Conservation (phyloP, 2,329 filamentous ascomycete genomes). For the Xylaria polymorpha region DNA sequence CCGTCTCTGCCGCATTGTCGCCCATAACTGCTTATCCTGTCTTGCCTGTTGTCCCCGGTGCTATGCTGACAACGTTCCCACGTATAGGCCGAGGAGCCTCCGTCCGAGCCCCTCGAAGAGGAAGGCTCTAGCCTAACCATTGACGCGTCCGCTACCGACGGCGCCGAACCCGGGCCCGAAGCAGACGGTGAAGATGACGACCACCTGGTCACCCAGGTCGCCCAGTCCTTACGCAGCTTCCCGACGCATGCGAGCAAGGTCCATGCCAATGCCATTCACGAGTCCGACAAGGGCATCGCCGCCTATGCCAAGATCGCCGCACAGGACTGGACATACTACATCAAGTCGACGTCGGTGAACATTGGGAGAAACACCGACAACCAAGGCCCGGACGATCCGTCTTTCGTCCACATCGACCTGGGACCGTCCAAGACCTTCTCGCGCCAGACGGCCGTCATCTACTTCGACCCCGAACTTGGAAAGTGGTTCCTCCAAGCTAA, state of each 20-base stretch:
- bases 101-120: constrained; percentile 59
- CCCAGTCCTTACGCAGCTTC: constrained; percentile 61
- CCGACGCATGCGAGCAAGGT: constrained; percentile 70
- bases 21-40: constrained; percentile 27
- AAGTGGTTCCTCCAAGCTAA: constrained; percentile 89
- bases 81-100: constrained; percentile 55
- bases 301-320: constrained; percentile 87
- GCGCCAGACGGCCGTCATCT: constrained; percentile 79
- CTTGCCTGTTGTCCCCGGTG: neutral
- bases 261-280: constrained; percentile 72
- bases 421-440: constrained; percentile 86
- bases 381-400: constrained; percentile 59
- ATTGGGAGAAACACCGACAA: constrained; percentile 76
- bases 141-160: constrained; percentile 35
- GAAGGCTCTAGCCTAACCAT: constrained; percentile 45
- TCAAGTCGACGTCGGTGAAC: constrained; percentile 78
- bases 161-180: constrained; percentile 26
- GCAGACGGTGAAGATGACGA: constrained; percentile 61
- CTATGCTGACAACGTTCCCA: constrained; percentile 33
- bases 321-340: constrained; percentile 86
- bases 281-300: constrained; percentile 70
- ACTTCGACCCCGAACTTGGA: constrained; percentile 74
- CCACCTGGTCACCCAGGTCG: constrained; percentile 66
- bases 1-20: constrained; percentile 9
- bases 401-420: constrained; percentile 84